Conservation (phyloP, 2,329 filamentous ascomycete genomes). For the Hypoxylon sp. region DNA sequence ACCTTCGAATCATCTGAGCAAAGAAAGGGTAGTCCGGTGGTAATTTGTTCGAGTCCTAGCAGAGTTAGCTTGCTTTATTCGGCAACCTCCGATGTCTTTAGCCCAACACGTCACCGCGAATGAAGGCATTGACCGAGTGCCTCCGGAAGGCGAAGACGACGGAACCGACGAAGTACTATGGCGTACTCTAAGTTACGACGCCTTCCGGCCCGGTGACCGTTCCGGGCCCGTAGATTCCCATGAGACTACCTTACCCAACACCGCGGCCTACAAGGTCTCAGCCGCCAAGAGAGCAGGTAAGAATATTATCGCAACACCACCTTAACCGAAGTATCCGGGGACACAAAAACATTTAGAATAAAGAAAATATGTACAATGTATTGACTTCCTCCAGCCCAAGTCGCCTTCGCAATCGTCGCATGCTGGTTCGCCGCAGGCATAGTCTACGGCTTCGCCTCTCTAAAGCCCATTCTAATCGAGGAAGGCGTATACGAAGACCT, state of each 20-base stretch:
- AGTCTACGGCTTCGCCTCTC: constrained; percentile 75
- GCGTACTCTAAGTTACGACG: constrained; percentile 54
- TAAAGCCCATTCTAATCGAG: constrained; percentile 73
- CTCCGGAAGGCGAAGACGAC: constrained; percentile 42
- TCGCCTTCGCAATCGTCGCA: constrained; percentile 73
- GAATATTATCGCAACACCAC: constrained; percentile 22
- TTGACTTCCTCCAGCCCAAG: constrained; percentile 65
- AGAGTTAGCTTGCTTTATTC: neutral
- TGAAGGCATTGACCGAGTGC: constrained; percentile 60
- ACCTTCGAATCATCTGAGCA: neutral
- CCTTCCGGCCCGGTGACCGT: constrained; percentile 47
- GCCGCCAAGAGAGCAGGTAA: constrained; percentile 51
- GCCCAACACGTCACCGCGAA: constrained; percentile 61
- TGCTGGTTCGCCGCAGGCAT: constrained; percentile 76
- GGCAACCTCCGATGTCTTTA: constrained; percentile 57
- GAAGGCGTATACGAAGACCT: constrained; percentile 70
- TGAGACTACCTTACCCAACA: constrained; percentile 51
- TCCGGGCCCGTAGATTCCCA: constrained; percentile 49
- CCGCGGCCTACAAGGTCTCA: constrained; percentile 55
- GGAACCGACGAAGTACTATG: constrained; percentile 45
- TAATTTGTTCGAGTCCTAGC: neutral
- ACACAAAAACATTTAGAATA: neutral
- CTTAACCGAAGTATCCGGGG: neutral
- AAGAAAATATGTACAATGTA: constrained; percentile 9
- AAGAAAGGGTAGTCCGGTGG: neutral